phyloP scores from a whole-genome alignment of 768 basidiomycete species.

The Suillus luteus region DNA sequence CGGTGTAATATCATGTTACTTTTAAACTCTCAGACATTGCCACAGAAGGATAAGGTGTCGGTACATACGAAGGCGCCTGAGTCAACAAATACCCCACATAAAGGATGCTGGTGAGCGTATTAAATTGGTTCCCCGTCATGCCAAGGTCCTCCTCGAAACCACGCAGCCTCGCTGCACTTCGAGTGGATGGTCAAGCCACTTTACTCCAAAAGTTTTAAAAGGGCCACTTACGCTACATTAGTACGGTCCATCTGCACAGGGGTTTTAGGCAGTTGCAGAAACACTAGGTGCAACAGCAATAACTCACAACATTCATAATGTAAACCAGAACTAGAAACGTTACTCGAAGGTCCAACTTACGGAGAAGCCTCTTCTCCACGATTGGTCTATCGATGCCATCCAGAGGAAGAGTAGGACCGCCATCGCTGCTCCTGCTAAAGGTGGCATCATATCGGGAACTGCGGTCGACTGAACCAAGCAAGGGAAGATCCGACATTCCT shows the following conservation, averaged over 20 bases:
- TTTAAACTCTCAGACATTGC: constrained; percentile 2
- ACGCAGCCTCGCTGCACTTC: constrained; percentile 66
- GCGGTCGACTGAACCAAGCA: neutral
- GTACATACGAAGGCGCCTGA: constrained; percentile 69
- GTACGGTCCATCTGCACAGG: constrained; percentile 60
- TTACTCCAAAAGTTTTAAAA: neutral
- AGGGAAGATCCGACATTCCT: neutral
- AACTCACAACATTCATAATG: constrained; percentile 48
- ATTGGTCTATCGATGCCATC: constrained; percentile 31
- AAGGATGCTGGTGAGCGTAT: constrained; percentile 64
- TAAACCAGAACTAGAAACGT: constrained; percentile 47
- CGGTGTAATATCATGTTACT: constrained; percentile 71
- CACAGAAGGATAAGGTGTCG: neutral
- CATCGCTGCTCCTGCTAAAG: neutral
- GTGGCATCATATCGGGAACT: neutral
- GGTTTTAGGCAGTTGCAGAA: constrained; percentile 4
- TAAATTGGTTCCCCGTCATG: constrained; percentile 62
- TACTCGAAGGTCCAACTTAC: constrained; percentile 46
- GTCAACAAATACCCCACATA: constrained; percentile 73
- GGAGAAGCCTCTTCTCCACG: constrained; percentile 45
- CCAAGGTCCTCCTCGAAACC: constrained; percentile 69
- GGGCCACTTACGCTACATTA: constrained; percentile 53
- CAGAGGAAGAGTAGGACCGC: neutral
- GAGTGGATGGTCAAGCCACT: neutral
- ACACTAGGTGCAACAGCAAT: neutral